Evolutionary conservation across 805 yeast genomes (phyloP), one percentile per base, ranked within the genome.

Genomic region (Kodamaea kaohsiungensis): DNA sequence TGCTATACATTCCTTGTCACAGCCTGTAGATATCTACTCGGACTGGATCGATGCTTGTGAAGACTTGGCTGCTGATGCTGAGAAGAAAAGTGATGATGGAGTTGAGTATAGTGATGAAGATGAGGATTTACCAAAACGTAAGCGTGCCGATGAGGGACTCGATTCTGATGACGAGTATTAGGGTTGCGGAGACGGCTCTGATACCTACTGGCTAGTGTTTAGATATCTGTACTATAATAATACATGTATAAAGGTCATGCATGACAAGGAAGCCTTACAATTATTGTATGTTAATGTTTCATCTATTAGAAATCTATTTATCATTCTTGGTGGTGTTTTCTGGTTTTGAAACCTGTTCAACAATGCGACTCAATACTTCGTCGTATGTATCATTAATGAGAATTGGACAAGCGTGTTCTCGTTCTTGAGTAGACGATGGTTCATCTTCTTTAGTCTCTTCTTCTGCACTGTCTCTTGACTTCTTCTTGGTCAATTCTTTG

Each of bases 21-120:
- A 89, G 54, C 97, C 99, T 0, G 91, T 93, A 43, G 99, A 93
- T 72, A 88, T 93, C 13, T 93, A 93, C 67, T 87, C 96, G 48
- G 98, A 93, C 69, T 93, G 99, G 99, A 91, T 91, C 51, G 99
- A 93, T 76, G 98, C 98, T 0, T 89, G 93, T 72, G 96, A 88
- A 64, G 91, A 89, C 35, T 87, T 89, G 51, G 95, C 93, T 0
- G 89, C 88, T 60, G 90, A 87, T 30, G 74, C 74, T 22, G 75
- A 70, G 4, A 68, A 59, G 15, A 59, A 55, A 12, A 68, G 64
- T 8, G 66, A 45, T 7, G 64, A 59, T 43, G 66, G 56, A 4
- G 69, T 57, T 3, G 70, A 63, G 15, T 67, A 71, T 52, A 66
- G 73, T 51, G 77, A 71, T 48, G 77, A 71, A 47, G 76, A 71